Base-by-base conservation (phyloP, 2,329 filamentous ascomycete genomes). In the Ophiostoma sp. region DNA sequence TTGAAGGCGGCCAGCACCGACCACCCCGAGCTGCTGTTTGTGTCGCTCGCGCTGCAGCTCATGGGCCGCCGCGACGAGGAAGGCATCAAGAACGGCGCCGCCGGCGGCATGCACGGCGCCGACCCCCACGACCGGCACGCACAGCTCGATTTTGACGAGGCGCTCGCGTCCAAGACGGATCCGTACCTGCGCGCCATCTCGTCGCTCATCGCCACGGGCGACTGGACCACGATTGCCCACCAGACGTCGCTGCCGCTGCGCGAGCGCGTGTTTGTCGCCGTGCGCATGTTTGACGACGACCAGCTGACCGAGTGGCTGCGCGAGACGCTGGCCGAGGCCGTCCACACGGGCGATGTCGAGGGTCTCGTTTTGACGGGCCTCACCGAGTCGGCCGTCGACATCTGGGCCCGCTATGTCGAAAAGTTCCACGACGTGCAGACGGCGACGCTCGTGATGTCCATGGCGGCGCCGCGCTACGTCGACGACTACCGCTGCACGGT, bases 141-240 rank as follows among this genome's bases (percentile, higher is more conserved):
- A 4, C 63, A 45, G 41, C 41, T 47, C 41, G 63, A 64, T 41
- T 47, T 64, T 47, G 63, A 64, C 63, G 42, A 45, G 42, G 63
- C 63, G 8, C 63, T 64, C 40, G 65, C 65, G 45, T 66, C 65
- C 36, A 85, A 89, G 70, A 87, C 88, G 0, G 90, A 95, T 73
- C 89, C 91, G 0, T 94, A 93, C 75, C 83, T 95, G 38, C 88
- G 91, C 68, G 91, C 90, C 5, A 89, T 95, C 64, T 91, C 92
- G 38, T 87, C 88, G 3, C 87, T 91, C 72, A 90, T 95, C 70
- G 87, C 89, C 9, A 91, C 88, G 0, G 89, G 89, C 4, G 85
- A 92, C 75, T 95, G 92, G 92, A 81, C 84, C 18, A 84, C 85
- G 55, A 89, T 95, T 55, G 88, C 90, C 52, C 85, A 89, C 71